These are phyloP conservation scores for Oryza glaberrima DNA, from an alignment of 176 grass and related monocot species.

Conservation along the genomic window DNA sequence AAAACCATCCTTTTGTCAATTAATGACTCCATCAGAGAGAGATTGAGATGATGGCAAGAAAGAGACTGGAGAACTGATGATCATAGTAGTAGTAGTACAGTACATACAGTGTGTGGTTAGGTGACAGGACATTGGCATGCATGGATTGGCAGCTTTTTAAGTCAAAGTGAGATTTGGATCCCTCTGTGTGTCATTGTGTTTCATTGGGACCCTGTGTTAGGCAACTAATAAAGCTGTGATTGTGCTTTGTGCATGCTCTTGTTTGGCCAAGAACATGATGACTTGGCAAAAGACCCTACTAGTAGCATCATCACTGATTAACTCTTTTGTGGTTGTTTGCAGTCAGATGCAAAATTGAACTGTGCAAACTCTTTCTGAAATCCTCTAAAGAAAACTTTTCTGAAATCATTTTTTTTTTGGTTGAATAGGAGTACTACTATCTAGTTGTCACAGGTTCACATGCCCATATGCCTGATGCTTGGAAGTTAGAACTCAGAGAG, in stretches of 20 bases:
- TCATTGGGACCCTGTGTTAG: not conserved
- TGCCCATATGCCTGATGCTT: slow-evolving; percentile 31
- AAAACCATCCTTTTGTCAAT: slow-evolving; percentile 25
- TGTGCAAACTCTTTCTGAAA: not conserved
- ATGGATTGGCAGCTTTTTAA: slow-evolving; percentile 28
- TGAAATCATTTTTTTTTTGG: not conserved
- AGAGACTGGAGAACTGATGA: not conserved
- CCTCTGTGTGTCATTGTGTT: slow-evolving; percentile 35
- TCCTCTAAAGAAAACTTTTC: not conserved
- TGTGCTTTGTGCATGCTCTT: slow-evolving; percentile 35
- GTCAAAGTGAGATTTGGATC: slow-evolving; percentile 46
- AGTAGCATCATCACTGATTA: slow-evolving; percentile 20
- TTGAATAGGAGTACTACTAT: not conserved
- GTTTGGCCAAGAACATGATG: slow-evolving; percentile 21
- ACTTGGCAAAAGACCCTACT: not conserved
- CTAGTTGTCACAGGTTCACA: slow-evolving; percentile 25
- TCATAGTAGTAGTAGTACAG: not conserved
- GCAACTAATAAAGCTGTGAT: slow-evolving; percentile 15
- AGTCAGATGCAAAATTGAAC: slow-evolving; percentile 1
- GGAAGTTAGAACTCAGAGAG: slow-evolving; percentile 6
- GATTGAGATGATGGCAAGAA: not conserved
- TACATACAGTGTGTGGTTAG: slow-evolving; percentile 12
- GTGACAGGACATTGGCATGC: slow-evolving; percentile 38
- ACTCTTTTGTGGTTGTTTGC: slow-evolving; percentile 6
- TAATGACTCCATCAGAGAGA: not conserved